Percentiles rank a stretch among this genome's conserved stretches.
phyloP scores from a whole-genome alignment of 106 monocot species.

The Dendrobium officinale region DNA sequence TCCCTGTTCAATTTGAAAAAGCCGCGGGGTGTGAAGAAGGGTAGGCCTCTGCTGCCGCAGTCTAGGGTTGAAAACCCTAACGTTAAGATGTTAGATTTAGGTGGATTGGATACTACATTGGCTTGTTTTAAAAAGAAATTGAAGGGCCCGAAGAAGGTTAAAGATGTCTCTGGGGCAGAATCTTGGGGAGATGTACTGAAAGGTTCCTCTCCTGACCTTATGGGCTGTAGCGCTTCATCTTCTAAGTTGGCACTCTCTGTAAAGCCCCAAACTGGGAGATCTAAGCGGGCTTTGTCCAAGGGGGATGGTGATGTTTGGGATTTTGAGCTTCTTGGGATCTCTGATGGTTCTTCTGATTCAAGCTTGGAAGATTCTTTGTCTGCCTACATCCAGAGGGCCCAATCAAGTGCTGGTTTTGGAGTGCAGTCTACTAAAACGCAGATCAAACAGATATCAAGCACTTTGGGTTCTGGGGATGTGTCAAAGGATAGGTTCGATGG shows the following conservation, averaged over 20 bases:
- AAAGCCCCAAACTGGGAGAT: neutral
- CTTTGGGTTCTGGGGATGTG: neutral
- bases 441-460: conserved; percentile 12
- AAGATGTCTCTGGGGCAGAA: conserved; percentile 7
- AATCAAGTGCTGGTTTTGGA: conserved; percentile 1
- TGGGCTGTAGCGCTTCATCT: neutral
- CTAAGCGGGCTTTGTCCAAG: conserved; percentile 8
- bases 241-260: neutral
- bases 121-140: conserved; percentile 67
- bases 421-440: conserved; percentile 9
- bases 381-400: conserved; percentile 27
- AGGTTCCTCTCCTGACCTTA: neutral
- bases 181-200: conserved; percentile 9
- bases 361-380: conserved; percentile 36
- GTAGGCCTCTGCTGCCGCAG: conserved; percentile 4
- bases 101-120: conserved; percentile 62
- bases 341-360: conserved; percentile 18
- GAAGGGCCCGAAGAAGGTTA: conserved; percentile 47
- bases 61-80: conserved; percentile 23
- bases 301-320: conserved; percentile 6
- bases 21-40: conserved; percentile 22
- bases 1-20: conserved; percentile 53
- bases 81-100: conserved; percentile 17
- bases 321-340: conserved; percentile 1
- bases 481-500: conserved; percentile 10